These are phyloP conservation scores for Coemansia sp. DNA, from an alignment of 192 early-diverging fungal species.

Conservation along the genomic window DNA sequence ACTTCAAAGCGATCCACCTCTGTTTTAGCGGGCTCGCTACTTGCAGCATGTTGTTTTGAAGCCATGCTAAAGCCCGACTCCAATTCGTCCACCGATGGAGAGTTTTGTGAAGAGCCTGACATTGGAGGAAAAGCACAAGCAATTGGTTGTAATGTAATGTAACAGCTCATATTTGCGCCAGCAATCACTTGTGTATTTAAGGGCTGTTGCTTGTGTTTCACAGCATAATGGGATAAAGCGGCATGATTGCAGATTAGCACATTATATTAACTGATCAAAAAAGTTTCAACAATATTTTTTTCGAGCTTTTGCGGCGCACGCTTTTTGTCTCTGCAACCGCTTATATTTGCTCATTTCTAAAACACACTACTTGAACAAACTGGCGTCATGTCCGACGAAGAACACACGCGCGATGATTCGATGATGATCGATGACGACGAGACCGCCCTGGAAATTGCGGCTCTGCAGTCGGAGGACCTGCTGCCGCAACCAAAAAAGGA, in stretches of 20 bases:
- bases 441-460: conserved; percentile 51
- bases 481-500: conserved; percentile 29
- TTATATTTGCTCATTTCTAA: background rate
- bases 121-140: background rate
- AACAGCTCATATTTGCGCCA: background rate
- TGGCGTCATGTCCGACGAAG: background rate
- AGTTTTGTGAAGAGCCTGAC: background rate
- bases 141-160: background rate
- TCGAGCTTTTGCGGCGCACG: background rate
- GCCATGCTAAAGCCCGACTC: background rate
- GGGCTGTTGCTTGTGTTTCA: background rate
- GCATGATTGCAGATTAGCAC: background rate
- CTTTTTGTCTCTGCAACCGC: background rate
- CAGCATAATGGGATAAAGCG: background rate
- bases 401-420: conserved; percentile 18
- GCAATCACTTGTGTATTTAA: background rate
- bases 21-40: background rate
- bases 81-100: background rate
- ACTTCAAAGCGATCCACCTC: background rate
- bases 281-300: background rate
- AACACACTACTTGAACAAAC: background rate
- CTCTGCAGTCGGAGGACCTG: conserved; percentile 25
- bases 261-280: background rate
- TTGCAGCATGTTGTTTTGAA: background rate
- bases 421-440: conserved; percentile 46